A percentile compares a stretch with the other conserved stretches of the same genome.
Conservation (phyloP, 441 rosid species). For the Oxalis stricta region DNA sequence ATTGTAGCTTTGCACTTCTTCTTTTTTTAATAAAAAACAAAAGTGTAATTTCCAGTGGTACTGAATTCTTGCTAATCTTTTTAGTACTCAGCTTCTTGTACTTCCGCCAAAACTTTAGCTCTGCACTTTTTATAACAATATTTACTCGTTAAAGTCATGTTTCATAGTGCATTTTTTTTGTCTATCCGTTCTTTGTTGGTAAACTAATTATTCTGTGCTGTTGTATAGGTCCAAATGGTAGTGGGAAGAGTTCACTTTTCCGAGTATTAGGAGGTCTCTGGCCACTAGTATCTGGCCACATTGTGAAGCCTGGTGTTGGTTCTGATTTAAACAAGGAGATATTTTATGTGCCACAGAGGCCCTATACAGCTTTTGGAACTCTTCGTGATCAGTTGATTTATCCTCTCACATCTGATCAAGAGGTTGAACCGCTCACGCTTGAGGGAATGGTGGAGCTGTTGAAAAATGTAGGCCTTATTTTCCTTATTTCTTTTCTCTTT, state of each 20-base stretch:
- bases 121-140: no score
- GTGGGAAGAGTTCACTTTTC: slow-evolving; percentile 99
- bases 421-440: slow-evolving; percentile 54
- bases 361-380: slow-evolving; percentile 96
- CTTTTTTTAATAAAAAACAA: no score
- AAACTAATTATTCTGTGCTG: no score
- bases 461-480: slow-evolving; percentile 53
- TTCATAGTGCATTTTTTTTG: no score
- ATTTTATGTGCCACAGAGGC: slow-evolving; percentile 96
- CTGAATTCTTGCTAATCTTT: no score
- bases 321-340: slow-evolving; percentile 98
- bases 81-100: no score
- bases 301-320: slow-evolving; percentile 98
- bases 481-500: slow-evolving; percentile 4
- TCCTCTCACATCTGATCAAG: slow-evolving; percentile 79
- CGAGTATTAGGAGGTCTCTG: slow-evolving; percentile 99
- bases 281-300: slow-evolving; percentile 94
- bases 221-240: slow-evolving; percentile 99
- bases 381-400: slow-evolving; percentile 95
- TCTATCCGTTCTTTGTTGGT: no score
- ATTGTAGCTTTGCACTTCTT: neutral
- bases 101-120: no score
- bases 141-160: no score
- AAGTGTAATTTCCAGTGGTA: neutral
- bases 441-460: slow-evolving; percentile 85